These are phyloP conservation scores for Fusarium sp. DNA, from an alignment of 2,329 filamentous ascomycete genomes.

Conservation along the genomic window DNA sequence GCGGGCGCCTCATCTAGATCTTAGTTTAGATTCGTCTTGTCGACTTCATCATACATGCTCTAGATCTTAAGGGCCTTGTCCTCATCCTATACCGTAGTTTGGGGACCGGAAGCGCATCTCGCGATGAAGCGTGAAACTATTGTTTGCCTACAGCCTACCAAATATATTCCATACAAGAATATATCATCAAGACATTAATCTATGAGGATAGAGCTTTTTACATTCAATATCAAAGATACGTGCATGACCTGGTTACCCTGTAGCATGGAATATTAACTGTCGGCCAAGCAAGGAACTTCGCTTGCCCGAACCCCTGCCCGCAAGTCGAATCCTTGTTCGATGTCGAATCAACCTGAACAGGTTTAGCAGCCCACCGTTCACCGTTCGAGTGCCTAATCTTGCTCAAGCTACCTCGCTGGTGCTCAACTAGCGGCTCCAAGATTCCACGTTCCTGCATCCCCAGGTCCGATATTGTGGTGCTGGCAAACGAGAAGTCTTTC, in stretches of 20 bases:
- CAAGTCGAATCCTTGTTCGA: slow-evolving; percentile 2
- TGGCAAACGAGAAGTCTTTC: slow-evolving; percentile 2
- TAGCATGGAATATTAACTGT: not conserved
- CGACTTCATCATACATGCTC: not conserved
- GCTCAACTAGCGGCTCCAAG: slow-evolving; percentile 9
- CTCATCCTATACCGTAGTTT: not conserved
- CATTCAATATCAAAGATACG: no score
- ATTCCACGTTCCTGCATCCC: slow-evolving; percentile 38
- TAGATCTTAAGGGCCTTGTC: not conserved
- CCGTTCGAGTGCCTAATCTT: slow-evolving; percentile 17
- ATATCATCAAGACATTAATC: not conserved
- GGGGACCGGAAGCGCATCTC: not conserved
- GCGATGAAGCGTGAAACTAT: not conserved
- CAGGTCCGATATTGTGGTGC: slow-evolving; percentile 5
- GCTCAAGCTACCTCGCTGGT: not conserved
- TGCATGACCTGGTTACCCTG: not conserved
- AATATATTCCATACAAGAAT: not conserved
- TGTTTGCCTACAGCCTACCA: not conserved
- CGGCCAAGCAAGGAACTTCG: slow-evolving; percentile 10
- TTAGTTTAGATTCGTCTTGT: not conserved
- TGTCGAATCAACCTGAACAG: slow-evolving; percentile 1
- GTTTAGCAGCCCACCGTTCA: slow-evolving; percentile 7
- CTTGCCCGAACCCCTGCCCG: not conserved
- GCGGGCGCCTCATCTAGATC: not conserved
- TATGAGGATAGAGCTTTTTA: no score